phyloP scores from a whole-genome alignment of 371 early-diverging fungal genomes.

The Blyttiomyces sp. region DNA sequence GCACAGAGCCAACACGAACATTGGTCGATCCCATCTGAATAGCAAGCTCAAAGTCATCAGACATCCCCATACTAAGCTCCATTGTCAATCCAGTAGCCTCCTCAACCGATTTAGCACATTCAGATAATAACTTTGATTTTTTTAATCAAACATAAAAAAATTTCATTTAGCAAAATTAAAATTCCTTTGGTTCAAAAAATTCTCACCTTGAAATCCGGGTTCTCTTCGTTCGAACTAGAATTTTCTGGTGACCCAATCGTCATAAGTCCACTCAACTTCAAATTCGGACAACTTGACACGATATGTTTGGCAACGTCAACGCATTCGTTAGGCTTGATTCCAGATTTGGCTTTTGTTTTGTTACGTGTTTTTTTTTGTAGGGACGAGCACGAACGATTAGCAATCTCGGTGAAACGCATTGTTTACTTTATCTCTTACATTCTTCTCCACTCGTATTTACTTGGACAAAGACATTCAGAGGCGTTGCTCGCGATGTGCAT shows the following conservation, averaged over 20 bases:
- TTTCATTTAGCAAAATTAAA: background rate
- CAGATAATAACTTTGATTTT: too few relatives aligned
- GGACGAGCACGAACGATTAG: too few relatives aligned
- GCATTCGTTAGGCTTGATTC: constrained; percentile 55
- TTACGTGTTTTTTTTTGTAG: too few relatives aligned
- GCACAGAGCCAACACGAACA: constrained; percentile 85
- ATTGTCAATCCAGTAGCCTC: constrained; percentile 27
- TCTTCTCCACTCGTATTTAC: constrained; percentile 93
- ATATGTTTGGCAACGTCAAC: constrained; percentile 61
- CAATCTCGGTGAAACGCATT: background rate
- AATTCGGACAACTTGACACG: constrained; percentile 57
- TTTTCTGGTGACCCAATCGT: constrained; percentile 78
- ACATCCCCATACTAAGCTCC: constrained; percentile 96
- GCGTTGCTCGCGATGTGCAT: constrained; percentile 37
- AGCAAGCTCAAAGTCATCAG: constrained; percentile 85
- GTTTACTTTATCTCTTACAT: constrained; percentile 41
- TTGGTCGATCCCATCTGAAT: constrained; percentile 82
- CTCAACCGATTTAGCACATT: constrained; percentile 4
- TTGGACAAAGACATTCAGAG: constrained; percentile 82
- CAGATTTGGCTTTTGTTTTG: constrained; percentile 88
- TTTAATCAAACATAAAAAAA: background rate
- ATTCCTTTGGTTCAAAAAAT: too few relatives aligned
- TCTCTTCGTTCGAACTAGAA: constrained; percentile 32
- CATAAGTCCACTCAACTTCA: constrained; percentile 85
- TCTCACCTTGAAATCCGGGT: constrained; percentile 81